Conservation (phyloP, 345 rosid species). For the Eucalyptus pauciflora region DNA sequence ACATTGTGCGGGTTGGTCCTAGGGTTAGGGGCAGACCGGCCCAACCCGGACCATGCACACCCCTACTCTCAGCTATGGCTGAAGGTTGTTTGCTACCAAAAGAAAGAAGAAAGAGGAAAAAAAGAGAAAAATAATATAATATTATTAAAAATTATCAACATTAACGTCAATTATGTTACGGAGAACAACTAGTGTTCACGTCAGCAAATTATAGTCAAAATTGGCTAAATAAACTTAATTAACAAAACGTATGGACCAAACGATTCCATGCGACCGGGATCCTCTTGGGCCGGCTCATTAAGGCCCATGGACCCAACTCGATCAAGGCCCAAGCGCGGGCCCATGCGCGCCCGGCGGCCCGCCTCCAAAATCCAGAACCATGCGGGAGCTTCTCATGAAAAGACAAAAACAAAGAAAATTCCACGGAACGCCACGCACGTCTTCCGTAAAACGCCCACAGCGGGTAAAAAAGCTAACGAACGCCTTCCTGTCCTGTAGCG, state of each 20-base stretch:
- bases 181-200: no score
- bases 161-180: no score
- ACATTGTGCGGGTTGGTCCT: no score
- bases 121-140: no score
- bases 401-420: neutral
- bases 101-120: no score
- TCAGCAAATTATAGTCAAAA: no score
- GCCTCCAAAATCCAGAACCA: neutral
- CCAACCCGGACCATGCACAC: no score
- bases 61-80: no score
- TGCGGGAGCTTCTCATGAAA: neutral
- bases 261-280: rapidly evolving
- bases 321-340: neutral
- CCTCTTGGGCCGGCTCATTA: neutral
- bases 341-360: neutral
- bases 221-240: no score
- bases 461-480: neutral
- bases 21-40: no score
- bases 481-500: neutral
- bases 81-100: no score
- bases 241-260: neutral
- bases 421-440: neutral
- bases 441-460: neutral
- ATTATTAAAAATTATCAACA: no score
- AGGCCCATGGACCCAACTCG: neutral